These are phyloP conservation scores for Apium graveolens DNA, from an alignment of 129 eudicot genomes.

Conservation along the genomic window DNA sequence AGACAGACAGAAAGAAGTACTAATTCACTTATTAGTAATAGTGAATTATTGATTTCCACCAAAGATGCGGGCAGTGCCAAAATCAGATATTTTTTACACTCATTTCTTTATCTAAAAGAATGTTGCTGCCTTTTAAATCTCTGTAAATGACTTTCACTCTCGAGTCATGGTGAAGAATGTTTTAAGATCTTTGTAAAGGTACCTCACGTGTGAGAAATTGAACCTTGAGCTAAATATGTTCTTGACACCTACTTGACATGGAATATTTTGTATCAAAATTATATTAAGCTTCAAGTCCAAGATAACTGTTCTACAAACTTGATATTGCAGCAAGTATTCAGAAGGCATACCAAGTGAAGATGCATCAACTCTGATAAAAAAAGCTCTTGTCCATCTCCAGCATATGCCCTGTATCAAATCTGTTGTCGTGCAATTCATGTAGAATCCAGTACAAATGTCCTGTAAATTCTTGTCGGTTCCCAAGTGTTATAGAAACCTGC, in stretches of 20 bases:
- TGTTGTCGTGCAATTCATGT: too few relatives aligned
- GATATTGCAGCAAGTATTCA: too few relatives aligned
- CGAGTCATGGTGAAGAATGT: slow-evolving; percentile 25
- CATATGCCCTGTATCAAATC: neutral
- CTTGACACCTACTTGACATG: too few relatives aligned
- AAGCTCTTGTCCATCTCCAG: slow-evolving; percentile 14
- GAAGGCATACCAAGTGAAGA: neutral
- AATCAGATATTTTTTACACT: slow-evolving; percentile 48
- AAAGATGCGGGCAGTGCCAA: slow-evolving; percentile 49
- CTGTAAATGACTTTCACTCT: slow-evolving; percentile 42
- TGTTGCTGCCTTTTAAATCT: too few relatives aligned
- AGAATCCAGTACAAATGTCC: neutral
- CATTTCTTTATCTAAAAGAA: slow-evolving; percentile 32
- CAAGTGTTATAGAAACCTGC: slow-evolving; percentile 1
- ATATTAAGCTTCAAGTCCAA: too few relatives aligned
- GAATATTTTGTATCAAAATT: too few relatives aligned
- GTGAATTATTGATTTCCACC: slow-evolving; percentile 26
- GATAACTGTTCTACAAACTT: too few relatives aligned
- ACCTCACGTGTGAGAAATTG: too few relatives aligned
- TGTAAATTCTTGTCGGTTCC: neutral
- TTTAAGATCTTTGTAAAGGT: too few relatives aligned
- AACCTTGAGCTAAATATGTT: too few relatives aligned
- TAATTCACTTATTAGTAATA: too few relatives aligned
- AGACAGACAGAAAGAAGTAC: too few relatives aligned
- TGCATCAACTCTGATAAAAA: slow-evolving; percentile 6